Base-by-base conservation (phyloP, 225 moss, liverwort and hornwort species). In the Pseudoscleropodium purum region DNA sequence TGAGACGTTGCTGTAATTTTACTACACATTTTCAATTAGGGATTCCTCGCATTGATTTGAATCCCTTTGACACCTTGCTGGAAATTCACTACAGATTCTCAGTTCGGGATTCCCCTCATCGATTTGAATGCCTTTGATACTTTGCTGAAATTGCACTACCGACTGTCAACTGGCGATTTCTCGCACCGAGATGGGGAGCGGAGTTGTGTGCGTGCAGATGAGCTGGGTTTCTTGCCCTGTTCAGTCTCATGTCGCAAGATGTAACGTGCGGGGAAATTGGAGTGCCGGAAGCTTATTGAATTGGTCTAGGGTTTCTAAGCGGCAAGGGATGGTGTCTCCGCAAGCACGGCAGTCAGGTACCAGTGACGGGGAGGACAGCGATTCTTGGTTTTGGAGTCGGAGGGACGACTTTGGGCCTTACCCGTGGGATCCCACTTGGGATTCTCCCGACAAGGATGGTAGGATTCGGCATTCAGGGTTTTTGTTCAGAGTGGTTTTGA, bases 391-490 rank as follows among this genome's bases (percentile, higher is more conserved):
- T 75, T 88, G 94, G 93, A 95, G 95, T 75, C 91, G 96, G 37
- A 90, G 94, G 60, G 99, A 99, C 87, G 97, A 96, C 43, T 96
- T 91, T 86, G 99, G 99, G 66, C 92, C 93, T 39, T 97, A 99
- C 88, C 99, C 97, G 60, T 99, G 99, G 99, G 99, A 97, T 92
- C 96, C 96, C 33, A 93, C 94, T 31, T 97, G 96, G 97, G 93
- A 96, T 86, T 94, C 94, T 9, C 52, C 92, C 36, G 93, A 93
- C 84, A 93, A 88, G 54, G 93, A 89, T 84, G 93, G 95, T 94
- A 86, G 61, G 61, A 60, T 31, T 72, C 39, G 84, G 30, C 69
- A 56, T 52, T n/a, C 49, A 49, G 39, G 39, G 69, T 36, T 56
- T 84, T 56, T 31, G 39, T 21, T 39, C 30, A 39, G 84, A 39